A percentile compares a stretch with the other conserved stretches of the same genome.
Evolutionary conservation across 2,329 filamentous ascomycete species (phyloP).

Genomic region (Curvularia spicifera): DNA sequence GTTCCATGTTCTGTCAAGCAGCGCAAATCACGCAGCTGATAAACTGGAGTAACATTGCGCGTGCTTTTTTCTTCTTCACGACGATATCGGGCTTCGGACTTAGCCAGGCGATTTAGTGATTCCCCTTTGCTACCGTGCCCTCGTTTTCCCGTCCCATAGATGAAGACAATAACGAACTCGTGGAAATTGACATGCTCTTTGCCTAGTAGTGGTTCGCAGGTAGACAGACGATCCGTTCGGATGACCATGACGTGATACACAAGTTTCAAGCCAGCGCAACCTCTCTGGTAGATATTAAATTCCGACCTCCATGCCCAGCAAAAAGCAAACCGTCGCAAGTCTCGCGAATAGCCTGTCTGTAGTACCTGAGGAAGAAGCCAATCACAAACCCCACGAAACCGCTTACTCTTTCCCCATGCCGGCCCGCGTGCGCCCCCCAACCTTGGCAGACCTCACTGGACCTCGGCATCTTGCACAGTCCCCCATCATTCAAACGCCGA

Average conservation of each 20-base stretch:
- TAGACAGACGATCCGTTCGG: neutral
- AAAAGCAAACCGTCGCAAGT: neutral
- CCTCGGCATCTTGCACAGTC: neutral
- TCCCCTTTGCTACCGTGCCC: neutral
- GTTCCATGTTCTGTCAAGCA: neutral
- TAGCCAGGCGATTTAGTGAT: neutral
- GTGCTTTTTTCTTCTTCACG: neutral
- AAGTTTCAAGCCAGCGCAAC: neutral
- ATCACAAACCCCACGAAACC: constrained; percentile 8
- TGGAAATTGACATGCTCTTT: neutral
- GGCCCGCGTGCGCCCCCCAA: neutral
- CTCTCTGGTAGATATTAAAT: neutral
- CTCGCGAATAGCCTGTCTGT: too few species aligned
- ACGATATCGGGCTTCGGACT: neutral
- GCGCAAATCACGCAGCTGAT: neutral
- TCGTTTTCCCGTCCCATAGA: neutral
- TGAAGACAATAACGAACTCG: neutral
- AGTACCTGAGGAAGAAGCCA: too few species aligned
- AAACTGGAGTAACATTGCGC: neutral
- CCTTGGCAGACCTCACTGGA: constrained; percentile 9
- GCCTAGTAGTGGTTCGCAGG: neutral
- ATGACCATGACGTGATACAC: neutral
- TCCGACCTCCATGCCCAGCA: neutral
- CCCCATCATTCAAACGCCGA: neutral
- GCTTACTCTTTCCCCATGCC: constrained; percentile 2